phyloP scores from a whole-genome alignment of 257 asterid species.

The Solanum sejunctum region DNA sequence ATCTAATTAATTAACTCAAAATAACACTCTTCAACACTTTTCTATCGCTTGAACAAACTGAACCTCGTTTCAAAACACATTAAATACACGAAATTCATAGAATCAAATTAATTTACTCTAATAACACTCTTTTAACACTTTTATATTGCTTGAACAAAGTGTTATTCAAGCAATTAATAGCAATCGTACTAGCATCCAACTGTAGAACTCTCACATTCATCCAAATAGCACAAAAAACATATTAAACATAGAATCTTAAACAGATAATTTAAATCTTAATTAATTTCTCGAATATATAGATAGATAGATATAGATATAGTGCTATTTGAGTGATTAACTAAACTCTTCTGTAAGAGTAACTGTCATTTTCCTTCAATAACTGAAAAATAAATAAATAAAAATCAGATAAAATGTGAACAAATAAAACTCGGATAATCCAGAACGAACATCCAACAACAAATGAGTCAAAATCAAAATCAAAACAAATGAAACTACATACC shows the following conservation, averaged over 20 bases:
- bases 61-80: neutral
- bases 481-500: constrained; percentile 17
- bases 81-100: neutral
- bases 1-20: neutral
- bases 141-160: neutral
- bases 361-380: neutral
- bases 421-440: neutral
- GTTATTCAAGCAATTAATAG: neutral
- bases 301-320: no score
- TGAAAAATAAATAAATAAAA: neutral
- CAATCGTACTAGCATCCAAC: neutral
- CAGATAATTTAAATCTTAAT: neutral
- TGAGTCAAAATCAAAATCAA: neutral
- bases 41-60: neutral
- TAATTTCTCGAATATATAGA: neutral
- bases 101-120: neutral
- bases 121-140: neutral
- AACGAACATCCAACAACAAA: neutral
- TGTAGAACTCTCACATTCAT: neutral
- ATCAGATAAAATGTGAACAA: neutral
- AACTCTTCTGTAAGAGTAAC: neutral
- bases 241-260: neutral
- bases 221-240: neutral
- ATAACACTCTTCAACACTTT: neutral
- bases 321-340: neutral